phyloP scores from a whole-genome alignment of 108 stramenopile genomes.

The Aurantiochytrium sp. region DNA sequence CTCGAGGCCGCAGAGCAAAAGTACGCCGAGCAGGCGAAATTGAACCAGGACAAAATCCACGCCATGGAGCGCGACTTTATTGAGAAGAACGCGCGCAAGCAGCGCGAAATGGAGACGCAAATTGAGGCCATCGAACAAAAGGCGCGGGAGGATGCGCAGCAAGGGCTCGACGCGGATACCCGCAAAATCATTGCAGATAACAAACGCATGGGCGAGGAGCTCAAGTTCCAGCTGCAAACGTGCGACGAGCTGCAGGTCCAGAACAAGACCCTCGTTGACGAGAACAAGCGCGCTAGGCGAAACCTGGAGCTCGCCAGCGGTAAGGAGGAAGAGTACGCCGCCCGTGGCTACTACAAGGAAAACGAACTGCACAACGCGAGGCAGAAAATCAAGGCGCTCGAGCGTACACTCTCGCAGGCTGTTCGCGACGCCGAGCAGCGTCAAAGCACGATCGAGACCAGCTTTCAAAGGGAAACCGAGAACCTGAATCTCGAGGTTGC shows the following conservation, averaged over 20 bases:
- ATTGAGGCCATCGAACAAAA: slow-evolving; percentile 3
- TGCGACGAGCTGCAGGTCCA: slow-evolving; percentile 46
- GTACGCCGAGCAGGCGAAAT: slow-evolving; percentile 25
- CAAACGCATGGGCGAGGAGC: slow-evolving; percentile 56
- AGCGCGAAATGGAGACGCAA: slow-evolving; percentile 14
- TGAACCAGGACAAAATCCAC: slow-evolving; percentile 31
- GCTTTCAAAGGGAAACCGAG: slow-evolving; percentile 46
- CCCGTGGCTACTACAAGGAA: slow-evolving; percentile 9
- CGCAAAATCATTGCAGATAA: slow-evolving; percentile 50
- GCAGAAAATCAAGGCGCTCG: slow-evolving; percentile 18
- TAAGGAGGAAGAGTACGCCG: slow-evolving; percentile 53
- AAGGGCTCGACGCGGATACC: slow-evolving; percentile 43
- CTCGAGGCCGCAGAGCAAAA: slow-evolving; percentile 44
- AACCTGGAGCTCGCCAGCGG: slow-evolving; percentile 46
- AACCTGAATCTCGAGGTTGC: slow-evolving; percentile 47
- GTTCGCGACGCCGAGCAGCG: not conserved
- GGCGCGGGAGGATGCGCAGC: slow-evolving; percentile 53
- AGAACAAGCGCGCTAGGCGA: slow-evolving; percentile 23
- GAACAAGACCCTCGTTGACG: slow-evolving; percentile 32
- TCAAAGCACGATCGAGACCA: not conserved
- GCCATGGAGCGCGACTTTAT: slow-evolving; percentile 46
- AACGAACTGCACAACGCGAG: slow-evolving; percentile 38
- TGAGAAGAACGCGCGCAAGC: slow-evolving; percentile 36
- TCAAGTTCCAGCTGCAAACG: slow-evolving; percentile 50
- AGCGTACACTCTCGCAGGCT: not conserved